Conservation (phyloP, 2,329 filamentous ascomycete species). For the Pseudofabraea citricarpa region DNA sequence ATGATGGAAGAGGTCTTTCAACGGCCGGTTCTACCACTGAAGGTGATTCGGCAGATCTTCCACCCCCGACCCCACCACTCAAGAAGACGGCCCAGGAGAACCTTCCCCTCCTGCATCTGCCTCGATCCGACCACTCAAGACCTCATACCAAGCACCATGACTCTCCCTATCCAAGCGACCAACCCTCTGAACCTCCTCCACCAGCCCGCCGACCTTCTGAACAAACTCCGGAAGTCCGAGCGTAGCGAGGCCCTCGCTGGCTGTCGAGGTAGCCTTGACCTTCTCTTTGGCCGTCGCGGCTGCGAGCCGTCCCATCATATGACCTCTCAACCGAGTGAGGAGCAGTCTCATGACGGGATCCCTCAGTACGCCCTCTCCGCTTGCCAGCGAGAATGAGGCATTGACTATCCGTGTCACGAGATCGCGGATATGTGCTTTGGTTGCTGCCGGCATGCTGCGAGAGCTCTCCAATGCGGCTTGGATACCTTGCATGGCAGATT, state of each 20-base stretch:
- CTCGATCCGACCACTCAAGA: conserved; percentile 18
- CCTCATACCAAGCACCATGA: conserved; percentile 67
- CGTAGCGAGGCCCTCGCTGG: conserved; percentile 63
- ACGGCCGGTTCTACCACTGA: too few species aligned
- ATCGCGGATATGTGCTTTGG: conserved; percentile 52
- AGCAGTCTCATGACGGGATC: conserved; percentile 61
- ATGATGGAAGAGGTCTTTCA: not conserved
- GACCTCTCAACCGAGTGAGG: conserved; percentile 60
- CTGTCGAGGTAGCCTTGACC: conserved; percentile 62
- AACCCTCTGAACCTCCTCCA: conserved; percentile 61
- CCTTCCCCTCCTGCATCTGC: not conserved
- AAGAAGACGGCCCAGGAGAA: not conserved
- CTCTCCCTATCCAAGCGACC: conserved; percentile 63
- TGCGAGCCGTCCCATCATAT: conserved; percentile 60
- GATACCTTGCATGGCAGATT: conserved; percentile 49
- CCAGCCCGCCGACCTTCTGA: conserved; percentile 61
- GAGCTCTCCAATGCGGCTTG: conserved; percentile 59
- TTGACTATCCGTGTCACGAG: conserved; percentile 51
- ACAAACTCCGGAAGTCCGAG: conserved; percentile 72
- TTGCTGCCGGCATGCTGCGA: conserved; percentile 59
- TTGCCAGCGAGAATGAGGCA: conserved; percentile 12
- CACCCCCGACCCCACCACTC: too few species aligned
- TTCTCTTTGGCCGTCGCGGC: conserved; percentile 66
- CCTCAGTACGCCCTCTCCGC: conserved; percentile 26
- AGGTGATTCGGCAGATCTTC: too few species aligned